Conservation (phyloP, 2,329 filamentous ascomycete species). For the Xylariales sp. region DNA sequence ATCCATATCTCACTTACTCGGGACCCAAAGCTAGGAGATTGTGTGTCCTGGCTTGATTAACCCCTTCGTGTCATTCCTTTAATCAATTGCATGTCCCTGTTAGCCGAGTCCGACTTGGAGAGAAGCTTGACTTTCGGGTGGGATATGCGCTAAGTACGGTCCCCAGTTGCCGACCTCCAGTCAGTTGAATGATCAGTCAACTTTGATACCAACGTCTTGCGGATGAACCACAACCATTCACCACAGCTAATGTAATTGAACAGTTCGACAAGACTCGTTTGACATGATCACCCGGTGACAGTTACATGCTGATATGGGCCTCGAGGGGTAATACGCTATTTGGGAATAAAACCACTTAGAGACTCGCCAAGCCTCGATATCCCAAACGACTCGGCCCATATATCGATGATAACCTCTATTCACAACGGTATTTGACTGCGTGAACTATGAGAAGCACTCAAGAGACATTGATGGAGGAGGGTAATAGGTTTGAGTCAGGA, state of each 20-base stretch:
- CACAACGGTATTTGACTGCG: conserved; percentile 16
- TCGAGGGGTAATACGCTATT: conserved; percentile 14
- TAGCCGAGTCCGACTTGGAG: neutral
- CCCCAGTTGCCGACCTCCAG: conserved; percentile 1
- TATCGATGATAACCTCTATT: conserved; percentile 23
- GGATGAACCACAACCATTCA: neutral
- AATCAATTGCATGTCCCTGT: conserved; percentile 6
- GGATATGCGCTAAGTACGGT: conserved; percentile 9
- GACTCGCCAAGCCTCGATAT: conserved; percentile 20
- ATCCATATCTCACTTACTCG: conserved; percentile 5
- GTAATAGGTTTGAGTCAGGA: conserved; percentile 16
- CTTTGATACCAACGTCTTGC: neutral
- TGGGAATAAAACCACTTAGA: conserved; percentile 9
- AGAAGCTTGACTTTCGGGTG: neutral
- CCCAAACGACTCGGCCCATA: conserved; percentile 21
- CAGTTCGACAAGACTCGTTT: conserved; percentile 15
- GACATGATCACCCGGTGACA: conserved; percentile 17
- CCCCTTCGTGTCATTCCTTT: neutral
- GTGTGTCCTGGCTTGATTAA: neutral
- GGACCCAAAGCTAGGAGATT: neutral
- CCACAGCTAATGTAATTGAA: conserved; percentile 13
- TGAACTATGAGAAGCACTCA: conserved; percentile 26
- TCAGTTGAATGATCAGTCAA: too few species aligned
- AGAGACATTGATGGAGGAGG: conserved; percentile 22
- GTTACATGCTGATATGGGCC: conserved; percentile 15